Percentiles rank a stretch among this genome's conserved stretches.
Evolutionary conservation across 208 protist genomes (phyloP).

Genomic region (Leishmania amazonensis): DNA sequence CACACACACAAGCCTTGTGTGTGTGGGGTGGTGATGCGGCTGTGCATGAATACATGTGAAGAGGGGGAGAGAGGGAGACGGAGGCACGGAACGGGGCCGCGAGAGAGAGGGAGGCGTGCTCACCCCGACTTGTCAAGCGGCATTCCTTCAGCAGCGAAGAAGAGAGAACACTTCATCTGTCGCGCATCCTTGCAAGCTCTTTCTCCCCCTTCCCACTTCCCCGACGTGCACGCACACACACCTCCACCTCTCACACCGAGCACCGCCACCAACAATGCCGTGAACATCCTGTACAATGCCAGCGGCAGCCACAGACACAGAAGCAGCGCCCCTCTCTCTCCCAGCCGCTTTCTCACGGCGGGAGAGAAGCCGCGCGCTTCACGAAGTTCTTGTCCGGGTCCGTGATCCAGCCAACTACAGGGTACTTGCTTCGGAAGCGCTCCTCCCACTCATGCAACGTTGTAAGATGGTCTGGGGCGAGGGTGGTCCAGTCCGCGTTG

Average conservation of each 20-base stretch:
- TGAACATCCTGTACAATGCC: not conserved
- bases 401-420: slow-evolving; percentile 75
- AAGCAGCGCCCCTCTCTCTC: not conserved
- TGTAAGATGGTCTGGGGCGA: slow-evolving; percentile 56
- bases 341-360: slow-evolving; percentile 29
- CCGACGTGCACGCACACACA: not conserved
- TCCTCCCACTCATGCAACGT: slow-evolving; percentile 91
- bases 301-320: not conserved
- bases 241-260: not conserved
- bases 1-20: not conserved
- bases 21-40: not conserved
- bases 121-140: not conserved
- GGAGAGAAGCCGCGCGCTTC: slow-evolving; percentile 49
- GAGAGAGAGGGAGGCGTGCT: not conserved
- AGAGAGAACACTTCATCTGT: not conserved
- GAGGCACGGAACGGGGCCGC: not conserved
- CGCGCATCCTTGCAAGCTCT: not conserved
- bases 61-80: not conserved
- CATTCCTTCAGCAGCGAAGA: not conserved
- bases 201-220: not conserved
- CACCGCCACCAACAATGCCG: not conserved
- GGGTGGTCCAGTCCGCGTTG: slow-evolving; percentile 87
- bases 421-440: slow-evolving; percentile 82
- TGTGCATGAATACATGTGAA: not conserved
- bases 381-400: slow-evolving; percentile 55